A percentile compares a stretch with the other conserved stretches of the same genome.
Conservation (phyloP, 148 eudicot genomes). For the Rhododendron simsii region DNA sequence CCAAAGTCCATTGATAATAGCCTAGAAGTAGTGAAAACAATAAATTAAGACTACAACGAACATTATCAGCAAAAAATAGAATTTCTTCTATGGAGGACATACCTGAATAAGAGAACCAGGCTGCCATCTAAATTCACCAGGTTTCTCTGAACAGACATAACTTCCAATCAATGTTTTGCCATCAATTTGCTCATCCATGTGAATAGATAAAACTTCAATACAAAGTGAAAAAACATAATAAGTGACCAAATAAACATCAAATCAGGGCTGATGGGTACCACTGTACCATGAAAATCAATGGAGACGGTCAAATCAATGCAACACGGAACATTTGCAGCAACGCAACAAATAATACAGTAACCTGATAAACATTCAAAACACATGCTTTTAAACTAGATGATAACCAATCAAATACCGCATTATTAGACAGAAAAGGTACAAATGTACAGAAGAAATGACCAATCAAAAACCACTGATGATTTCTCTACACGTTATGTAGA, state of each 20-base stretch:
- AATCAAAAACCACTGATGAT: background rate
- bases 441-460: background rate
- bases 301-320: background rate
- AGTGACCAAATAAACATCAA: background rate
- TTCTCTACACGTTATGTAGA: background rate
- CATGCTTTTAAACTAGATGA: too few species aligned
- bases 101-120: slow-evolving; percentile 99
- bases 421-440: background rate
- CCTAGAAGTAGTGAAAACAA: slow-evolving; percentile 37
- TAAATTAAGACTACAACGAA: background rate
- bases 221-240: background rate
- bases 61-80: background rate
- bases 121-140: slow-evolving; percentile 99
- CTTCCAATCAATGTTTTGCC: slow-evolving; percentile 85
- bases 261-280: background rate
- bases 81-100: background rate
- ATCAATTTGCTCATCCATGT: slow-evolving; percentile 98
- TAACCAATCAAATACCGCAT: background rate
- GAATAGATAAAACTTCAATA: slow-evolving; percentile 63
- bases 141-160: slow-evolving; percentile 89
- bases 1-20: slow-evolving; percentile 81
- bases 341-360: background rate
- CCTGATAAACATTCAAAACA: background rate
- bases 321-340: background rate
- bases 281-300: background rate